phyloP scores from a whole-genome alignment of 257 asterid species.

The Solanum rostratum region DNA sequence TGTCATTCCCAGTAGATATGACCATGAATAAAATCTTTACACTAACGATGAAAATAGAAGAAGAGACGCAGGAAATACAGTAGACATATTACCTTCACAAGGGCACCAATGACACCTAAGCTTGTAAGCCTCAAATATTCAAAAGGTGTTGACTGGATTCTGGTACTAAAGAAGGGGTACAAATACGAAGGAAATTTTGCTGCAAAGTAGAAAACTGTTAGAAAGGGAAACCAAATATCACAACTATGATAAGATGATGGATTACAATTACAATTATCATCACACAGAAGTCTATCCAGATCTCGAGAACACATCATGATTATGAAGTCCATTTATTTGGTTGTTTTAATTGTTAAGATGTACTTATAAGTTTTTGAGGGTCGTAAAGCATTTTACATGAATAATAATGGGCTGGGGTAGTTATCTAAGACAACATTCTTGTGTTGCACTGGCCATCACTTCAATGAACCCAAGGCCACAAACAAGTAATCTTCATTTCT shows the following conservation, averaged over 20 bases:
- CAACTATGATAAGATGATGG: not conserved
- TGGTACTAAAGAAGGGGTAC: constrained; percentile 9
- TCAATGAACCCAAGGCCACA: not conserved
- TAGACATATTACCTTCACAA: constrained; percentile 24
- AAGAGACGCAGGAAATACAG: not conserved
- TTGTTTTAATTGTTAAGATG: not conserved
- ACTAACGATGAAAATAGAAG: not conserved
- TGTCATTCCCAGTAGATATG: not conserved
- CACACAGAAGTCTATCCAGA: not conserved
- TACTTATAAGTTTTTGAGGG: not conserved
- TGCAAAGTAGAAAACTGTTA: constrained; percentile 6
- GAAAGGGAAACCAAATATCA: not conserved
- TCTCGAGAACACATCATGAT: not conserved
- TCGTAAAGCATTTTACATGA: not conserved
- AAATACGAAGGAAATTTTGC: constrained; percentile 22
- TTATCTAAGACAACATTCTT: not conserved
- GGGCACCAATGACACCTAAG: constrained; percentile 30
- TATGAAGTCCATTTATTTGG: not conserved
- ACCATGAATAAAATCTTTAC: not conserved
- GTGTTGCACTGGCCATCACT: not conserved
- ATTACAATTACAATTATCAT: not conserved
- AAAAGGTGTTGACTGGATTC: constrained; percentile 13
- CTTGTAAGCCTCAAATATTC: constrained; percentile 24
- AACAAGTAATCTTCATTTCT: not conserved
- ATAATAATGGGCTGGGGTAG: not conserved